Evolutionary conservation across 2,329 filamentous ascomycete species (phyloP), one percentile per base, ranked within the genome.

Genomic region (Penicillium sclerotigenum): DNA sequence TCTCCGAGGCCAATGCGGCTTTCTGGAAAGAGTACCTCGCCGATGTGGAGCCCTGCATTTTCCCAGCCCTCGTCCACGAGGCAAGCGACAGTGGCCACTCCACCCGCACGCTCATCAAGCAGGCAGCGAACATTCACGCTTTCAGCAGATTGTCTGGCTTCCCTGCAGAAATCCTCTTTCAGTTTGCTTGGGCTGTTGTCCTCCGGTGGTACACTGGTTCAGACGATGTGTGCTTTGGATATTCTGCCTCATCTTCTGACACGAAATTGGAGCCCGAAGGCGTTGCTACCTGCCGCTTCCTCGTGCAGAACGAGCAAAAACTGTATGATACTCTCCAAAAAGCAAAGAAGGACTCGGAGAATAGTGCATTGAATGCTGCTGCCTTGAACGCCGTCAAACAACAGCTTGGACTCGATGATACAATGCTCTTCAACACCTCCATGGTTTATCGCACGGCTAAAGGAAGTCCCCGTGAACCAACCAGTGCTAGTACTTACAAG

Each of bases 11-110:
- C 4, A 74, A 73, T 34, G 56, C 77, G 16, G 63, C 67, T 16
- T 80, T 79, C 60, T 81, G 79, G 79, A 79, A 74, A 52, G 60
- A 66, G 0, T 76, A 79, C 41, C 68, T 81, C 8, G 67, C 69
- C 2, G 77, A 75, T 10, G 56, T 75, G 22, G 77, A 80, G 61
- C 75, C 79, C 1, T 80, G 78, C 59, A 67, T 75, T 47, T 80
- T 81, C 60, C 79, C 78, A 4, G 46, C 61, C 0, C 51, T 73
- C 8, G 62, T 57, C 3, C 47, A 58, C 0, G 61, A 59, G 3
- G 34, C 57, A n/a, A 38, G 10, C 2, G 48, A 56, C 3, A 41
- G 47, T 2, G 47, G 40, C 5, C 59, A 29, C 20, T 65, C 38
- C 7, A 59, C 38, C 41, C 62, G 47, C 18, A 67, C 52, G 16